Conservation (phyloP, 129 eudicot species). For the Lactuca sativa region DNA sequence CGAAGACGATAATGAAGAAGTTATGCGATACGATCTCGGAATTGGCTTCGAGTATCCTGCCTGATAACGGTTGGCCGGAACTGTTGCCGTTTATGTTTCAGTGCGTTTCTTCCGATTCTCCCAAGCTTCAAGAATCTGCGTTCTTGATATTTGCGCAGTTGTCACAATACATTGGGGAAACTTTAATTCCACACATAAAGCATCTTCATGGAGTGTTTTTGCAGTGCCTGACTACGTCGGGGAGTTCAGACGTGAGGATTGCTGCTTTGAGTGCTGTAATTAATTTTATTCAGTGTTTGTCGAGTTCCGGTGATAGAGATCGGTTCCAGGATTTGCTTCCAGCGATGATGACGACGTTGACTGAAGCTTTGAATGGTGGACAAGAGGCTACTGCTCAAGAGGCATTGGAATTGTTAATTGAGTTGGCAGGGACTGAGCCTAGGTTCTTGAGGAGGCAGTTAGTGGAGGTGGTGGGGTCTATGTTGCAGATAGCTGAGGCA, state of each 20-base stretch:
- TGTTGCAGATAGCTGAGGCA: slow-evolving; percentile 97
- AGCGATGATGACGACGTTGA: slow-evolving; percentile 88
- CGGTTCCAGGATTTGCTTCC: slow-evolving; percentile 97
- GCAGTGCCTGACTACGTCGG: slow-evolving; percentile 55
- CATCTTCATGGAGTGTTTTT: slow-evolving; percentile 73
- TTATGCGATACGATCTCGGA: slow-evolving; percentile 91
- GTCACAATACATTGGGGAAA: slow-evolving; percentile 87
- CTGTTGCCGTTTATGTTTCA: slow-evolving; percentile 92
- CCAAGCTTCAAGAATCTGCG: slow-evolving; percentile 76
- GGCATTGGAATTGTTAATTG: slow-evolving; percentile 92
- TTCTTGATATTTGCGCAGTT: slow-evolving; percentile 82
- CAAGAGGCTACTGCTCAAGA: slow-evolving; percentile 96
- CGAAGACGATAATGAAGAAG: slow-evolving; percentile 71
- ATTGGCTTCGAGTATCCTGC: slow-evolving; percentile 72
- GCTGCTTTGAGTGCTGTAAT: slow-evolving; percentile 91
- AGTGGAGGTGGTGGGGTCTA: slow-evolving; percentile 91
- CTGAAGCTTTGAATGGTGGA: slow-evolving; percentile 79
- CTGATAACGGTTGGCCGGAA: slow-evolving; percentile 86
- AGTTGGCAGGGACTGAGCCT: slow-evolving; percentile 96
- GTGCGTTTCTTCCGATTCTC: slow-evolving; percentile 65
- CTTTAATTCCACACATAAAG: slow-evolving; percentile 57
- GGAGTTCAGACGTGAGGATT: slow-evolving; percentile 71
- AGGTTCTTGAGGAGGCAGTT: slow-evolving; percentile 92
- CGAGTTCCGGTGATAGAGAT: slow-evolving; percentile 68
- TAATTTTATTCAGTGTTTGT: slow-evolving; percentile 89